These are phyloP conservation scores for Aspergillus sp. DNA, from an alignment of 2,329 filamentous ascomycete species.

Conservation along the genomic window DNA sequence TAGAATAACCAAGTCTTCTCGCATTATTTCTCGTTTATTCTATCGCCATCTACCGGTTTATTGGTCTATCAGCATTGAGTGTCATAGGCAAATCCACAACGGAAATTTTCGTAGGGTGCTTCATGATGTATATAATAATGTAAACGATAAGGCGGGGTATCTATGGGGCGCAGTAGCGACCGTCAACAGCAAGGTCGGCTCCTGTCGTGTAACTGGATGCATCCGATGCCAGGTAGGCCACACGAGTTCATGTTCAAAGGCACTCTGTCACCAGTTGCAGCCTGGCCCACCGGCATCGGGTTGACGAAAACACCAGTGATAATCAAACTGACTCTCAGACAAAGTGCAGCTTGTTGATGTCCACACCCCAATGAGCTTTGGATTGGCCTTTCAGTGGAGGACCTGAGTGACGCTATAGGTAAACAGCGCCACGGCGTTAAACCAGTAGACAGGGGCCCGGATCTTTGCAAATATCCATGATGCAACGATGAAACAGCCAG, in stretches of 20 bases:
- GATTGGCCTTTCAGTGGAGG: too few species aligned
- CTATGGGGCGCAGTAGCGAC: constrained; percentile 57
- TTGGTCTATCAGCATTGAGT: neutral
- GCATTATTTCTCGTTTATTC: neutral
- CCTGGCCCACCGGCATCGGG: too few species aligned
- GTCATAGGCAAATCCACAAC: neutral
- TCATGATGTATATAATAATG: too few species aligned
- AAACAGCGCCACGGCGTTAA: constrained; percentile 7
- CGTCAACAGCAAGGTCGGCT: constrained; percentile 68
- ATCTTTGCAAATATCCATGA: constrained; percentile 4
- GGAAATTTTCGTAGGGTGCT: too few species aligned
- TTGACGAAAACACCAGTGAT: too few species aligned
- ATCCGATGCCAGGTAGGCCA: constrained; percentile 56
- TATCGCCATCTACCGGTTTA: neutral
- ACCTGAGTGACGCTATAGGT: neutral
- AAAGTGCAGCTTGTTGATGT: too few species aligned
- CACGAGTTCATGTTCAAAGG: too few species aligned
- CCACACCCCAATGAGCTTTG: too few species aligned
- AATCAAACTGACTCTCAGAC: too few species aligned
- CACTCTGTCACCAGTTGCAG: too few species aligned
- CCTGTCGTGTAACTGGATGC: constrained; percentile 81
- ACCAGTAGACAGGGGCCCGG: constrained; percentile 1
- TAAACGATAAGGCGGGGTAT: too few species aligned
- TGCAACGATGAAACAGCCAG: neutral
- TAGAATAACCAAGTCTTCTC: neutral